A percentile compares a stretch with the other conserved stretches of the same genome.
Conservation (phyloP, 2,329 filamentous ascomycete genomes). For the Aspergillus arachidicola region DNA sequence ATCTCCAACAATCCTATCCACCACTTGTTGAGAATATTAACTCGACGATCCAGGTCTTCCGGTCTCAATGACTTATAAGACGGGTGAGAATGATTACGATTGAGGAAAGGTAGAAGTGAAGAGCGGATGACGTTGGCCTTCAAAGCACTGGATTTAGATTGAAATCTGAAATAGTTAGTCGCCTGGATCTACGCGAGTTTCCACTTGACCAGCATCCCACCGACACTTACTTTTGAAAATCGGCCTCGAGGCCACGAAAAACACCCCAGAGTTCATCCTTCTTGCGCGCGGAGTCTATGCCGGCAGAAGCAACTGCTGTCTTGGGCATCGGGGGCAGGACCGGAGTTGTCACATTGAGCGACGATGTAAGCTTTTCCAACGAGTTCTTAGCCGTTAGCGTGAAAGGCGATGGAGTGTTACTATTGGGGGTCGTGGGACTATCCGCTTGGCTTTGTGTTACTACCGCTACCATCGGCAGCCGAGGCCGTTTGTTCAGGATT, state of each 20-base stretch:
- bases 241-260: constrained; percentile 69
- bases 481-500: constrained; percentile 39
- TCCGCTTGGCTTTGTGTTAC: constrained; percentile 40
- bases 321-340: constrained; percentile 52
- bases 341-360: constrained; percentile 47
- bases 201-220: background rate
- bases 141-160: constrained; percentile 70
- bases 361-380: constrained; percentile 48
- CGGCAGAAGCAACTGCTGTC: constrained; percentile 41
- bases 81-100: constrained; percentile 67
- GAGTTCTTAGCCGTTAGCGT: constrained; percentile 47
- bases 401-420: constrained; percentile 42
- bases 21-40: constrained; percentile 84
- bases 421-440: constrained; percentile 37
- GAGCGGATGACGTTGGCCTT: constrained; percentile 76
- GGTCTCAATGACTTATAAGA: constrained; percentile 68
- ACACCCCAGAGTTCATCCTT: constrained; percentile 71
- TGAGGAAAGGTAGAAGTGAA: constrained; percentile 75
- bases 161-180: constrained; percentile 55
- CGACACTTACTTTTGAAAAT: constrained; percentile 63
- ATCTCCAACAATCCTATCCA: constrained; percentile 83
- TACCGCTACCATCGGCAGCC: constrained; percentile 45
- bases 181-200: constrained; percentile 11
- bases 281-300: constrained; percentile 51
- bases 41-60: constrained; percentile 80